These are phyloP conservation scores for Apiotrichum akiyoshidainum DNA, from an alignment of 1,284 basidiomycete species.

Conservation along the genomic window DNA sequence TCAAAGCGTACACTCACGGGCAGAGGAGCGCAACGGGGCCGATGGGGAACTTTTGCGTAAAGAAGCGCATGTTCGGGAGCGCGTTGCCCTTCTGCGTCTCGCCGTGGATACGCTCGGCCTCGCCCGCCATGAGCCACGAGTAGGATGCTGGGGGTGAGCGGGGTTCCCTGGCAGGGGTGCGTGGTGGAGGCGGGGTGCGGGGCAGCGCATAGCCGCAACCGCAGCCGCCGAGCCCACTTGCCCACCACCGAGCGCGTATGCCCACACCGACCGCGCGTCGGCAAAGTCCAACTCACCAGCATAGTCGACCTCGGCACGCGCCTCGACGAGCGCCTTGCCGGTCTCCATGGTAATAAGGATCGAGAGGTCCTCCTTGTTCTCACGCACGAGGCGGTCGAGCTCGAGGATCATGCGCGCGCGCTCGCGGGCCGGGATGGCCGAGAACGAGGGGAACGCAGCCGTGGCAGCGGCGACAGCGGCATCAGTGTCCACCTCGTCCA, in stretches of 20 bases:
- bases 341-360: slow-evolving; percentile 59
- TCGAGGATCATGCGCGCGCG: slow-evolving; percentile 24
- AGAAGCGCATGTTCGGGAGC: slow-evolving; percentile 21
- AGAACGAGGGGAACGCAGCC: slow-evolving; percentile 19
- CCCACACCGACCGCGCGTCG: too few relatives aligned
- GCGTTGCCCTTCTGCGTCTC: slow-evolving; percentile 56
- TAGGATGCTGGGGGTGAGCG: slow-evolving; percentile 12
- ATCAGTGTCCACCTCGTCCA: slow-evolving; percentile 23
- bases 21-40: slow-evolving; percentile 54
- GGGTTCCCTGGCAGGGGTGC: not conserved
- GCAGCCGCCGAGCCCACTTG: not conserved
- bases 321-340: slow-evolving; percentile 76
- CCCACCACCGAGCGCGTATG: not conserved
- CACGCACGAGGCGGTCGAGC: slow-evolving; percentile 21
- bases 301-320: slow-evolving; percentile 71
- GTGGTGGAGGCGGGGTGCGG: not conserved
- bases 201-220: not conserved
- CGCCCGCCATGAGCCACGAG: slow-evolving; percentile 54
- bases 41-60: slow-evolving; percentile 60
- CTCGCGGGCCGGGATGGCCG: slow-evolving; percentile 12
- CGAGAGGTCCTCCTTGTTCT: slow-evolving; percentile 27
- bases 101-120: slow-evolving; percentile 66
- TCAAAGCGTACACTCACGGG: slow-evolving; percentile 30
- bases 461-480: slow-evolving; percentile 19
- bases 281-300: slow-evolving; percentile 9